Evolutionary conservation across 805 yeast genomes (phyloP), one percentile per base, ranked within the genome.

Genomic region (Candida sakaeoensis): DNA sequence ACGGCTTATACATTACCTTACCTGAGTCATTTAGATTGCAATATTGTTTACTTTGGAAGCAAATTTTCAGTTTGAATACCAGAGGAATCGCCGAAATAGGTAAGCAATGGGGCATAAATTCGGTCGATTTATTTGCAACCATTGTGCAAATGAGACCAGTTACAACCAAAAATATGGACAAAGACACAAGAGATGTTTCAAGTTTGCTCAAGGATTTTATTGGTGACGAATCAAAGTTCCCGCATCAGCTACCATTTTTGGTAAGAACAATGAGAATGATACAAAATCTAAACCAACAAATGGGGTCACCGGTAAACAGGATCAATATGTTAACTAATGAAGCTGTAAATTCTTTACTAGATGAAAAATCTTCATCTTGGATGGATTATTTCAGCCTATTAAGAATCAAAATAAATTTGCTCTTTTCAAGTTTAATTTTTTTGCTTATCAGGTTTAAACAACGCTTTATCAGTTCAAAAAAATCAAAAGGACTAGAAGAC

Each of bases 231-330:
- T 74, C 75, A 35, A 74, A 75, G 56, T 79, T 85, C 52, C 95
- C 95, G 2, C 58, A 79, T 44, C 79, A 78, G 33, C 57, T 85
- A 39, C 67, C 81, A 14, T 84, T 85, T 49, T 60, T 85, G 5
- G 77, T 83, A 40, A 63, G 91, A 51, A 71, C 85, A 8, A 81
- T 83, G 83, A 65, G 90, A 44, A 83, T 85, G 66, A 72, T 85
- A 37, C 91, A 84, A 54, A 80, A 79, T 17, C 58, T 82, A 46
- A 85, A 85, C 55, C 78, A 77, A 47, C 63, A 63, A 25, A 76
- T 75, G 54, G 86, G 82, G 3, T 75, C 87, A 12, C 91, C 90
- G 0, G 82, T 83, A n/a, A 85, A 85, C 55, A 68, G 93, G 42
- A 61, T 85, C 48, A 80, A 79, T 42, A 53, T 81, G 21, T 64